Percentiles rank a stretch among this genome's conserved stretches.
Evolutionary conservation across 1,284 basidiomycete species (phyloP).

Genomic region (Volvariella surrecta): DNA sequence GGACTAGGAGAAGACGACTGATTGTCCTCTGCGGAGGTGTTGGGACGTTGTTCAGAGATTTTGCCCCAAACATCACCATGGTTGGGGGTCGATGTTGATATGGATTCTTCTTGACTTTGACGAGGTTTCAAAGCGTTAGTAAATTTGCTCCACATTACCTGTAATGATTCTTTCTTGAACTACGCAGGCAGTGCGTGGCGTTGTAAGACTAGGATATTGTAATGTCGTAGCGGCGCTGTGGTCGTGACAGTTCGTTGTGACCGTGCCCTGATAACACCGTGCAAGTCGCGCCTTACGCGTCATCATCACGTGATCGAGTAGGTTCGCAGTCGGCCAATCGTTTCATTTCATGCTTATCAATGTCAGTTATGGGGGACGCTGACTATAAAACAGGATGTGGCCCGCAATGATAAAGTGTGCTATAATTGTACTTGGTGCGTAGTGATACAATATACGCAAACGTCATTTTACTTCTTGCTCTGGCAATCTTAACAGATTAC

Average conservation of each 20-base stretch:
- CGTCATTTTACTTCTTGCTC: neutral
- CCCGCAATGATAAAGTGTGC: neutral
- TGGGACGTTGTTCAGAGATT: constrained; percentile 50
- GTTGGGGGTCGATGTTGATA: constrained; percentile 16
- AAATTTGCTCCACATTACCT: constrained; percentile 55
- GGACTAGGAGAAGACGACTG: constrained; percentile 32
- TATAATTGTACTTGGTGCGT: neutral
- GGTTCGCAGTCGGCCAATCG: too few species aligned
- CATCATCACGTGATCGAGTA: too few species aligned
- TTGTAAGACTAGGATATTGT: too few species aligned
- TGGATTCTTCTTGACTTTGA: constrained; percentile 29
- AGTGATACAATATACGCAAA: neutral
- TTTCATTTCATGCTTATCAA: too few species aligned
- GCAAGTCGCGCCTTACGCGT: too few species aligned
- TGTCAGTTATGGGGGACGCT: too few species aligned
- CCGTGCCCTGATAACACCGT: too few species aligned
- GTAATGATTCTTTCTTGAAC: neutral
- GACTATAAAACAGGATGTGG: neutral
- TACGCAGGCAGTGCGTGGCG: too few species aligned
- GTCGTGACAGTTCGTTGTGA: too few species aligned
- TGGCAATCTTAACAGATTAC: too few species aligned
- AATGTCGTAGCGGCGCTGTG: too few species aligned
- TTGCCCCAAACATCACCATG: constrained; percentile 38
- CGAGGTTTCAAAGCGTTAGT: constrained; percentile 43
- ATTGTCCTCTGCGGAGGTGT: constrained; percentile 38